Evolutionary conservation across 176 grass and related monocot genomes (phyloP), one percentile per base, ranked within the genome.

Genomic region (Bolboschoenus planiculmis): DNA sequence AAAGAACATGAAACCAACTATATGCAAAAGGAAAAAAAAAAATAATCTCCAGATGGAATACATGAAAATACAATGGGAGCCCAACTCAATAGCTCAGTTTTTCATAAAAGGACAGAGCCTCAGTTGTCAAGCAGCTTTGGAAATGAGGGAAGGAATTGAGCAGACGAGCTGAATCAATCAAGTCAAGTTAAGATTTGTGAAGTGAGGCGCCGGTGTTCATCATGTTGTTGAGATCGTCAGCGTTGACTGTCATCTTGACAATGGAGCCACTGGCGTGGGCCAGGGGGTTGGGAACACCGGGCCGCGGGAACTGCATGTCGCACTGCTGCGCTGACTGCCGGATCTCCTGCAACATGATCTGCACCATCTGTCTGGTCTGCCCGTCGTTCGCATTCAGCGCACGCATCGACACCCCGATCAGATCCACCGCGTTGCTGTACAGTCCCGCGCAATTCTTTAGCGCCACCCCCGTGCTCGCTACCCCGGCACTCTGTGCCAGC

Each of bases 201-300:
- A 13, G 5, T 39, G 63, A 1, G 0, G 2, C n/a, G 33, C 6
- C 4, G 26, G 14, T 10, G 65, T 21, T 78, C 54, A 43, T 61
- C 1, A 24, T 13, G 80, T 63, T 82, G 80, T 82, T 82, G 40
- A 82, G 36, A 82, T 65, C 57, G 6, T 82, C 40, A 5, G 23
- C 56, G 20, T 82, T 64, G 24, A 44, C 3, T 7, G 80, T 63
- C 80, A 65, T 82, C 80, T 51, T 82, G 40, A 61, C 26, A 3
- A 82, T 40, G 15, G 80, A 82, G 39, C 40, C 56, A 5, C 43
- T 56, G 36, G 35, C 37, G 5, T 29, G 57, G 11, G 36, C 23
- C 40, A 82, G 18, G 4, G 80, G 80, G 35, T 82, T 82, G 39
- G 24, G 11, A 15, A 23, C 1, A 35, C 55, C 58, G 4, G 60